A percentile compares a stretch with the other conserved stretches of the same genome.
Evolutionary conservation across 2,329 filamentous ascomycete genomes (phyloP).

Genomic region (Fusarium piperis): DNA sequence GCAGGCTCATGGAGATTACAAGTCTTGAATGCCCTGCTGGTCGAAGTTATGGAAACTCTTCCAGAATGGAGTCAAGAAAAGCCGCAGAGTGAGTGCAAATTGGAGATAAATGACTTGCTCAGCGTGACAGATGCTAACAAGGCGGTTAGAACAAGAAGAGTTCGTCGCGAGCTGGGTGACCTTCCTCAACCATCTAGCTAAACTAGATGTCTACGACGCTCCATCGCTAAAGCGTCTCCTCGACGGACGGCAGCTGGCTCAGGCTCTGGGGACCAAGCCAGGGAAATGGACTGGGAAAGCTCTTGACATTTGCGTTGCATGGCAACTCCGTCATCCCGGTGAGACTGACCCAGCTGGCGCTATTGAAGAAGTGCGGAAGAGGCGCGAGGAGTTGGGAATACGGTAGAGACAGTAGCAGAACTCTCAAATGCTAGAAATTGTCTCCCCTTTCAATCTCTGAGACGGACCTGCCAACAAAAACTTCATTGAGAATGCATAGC

Average conservation of each 20-base stretch:
- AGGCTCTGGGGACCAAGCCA: constrained; percentile 73
- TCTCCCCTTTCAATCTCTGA: not conserved
- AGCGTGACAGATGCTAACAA: constrained; percentile 2
- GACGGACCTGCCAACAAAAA: not conserved
- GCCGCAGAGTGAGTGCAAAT: constrained; percentile 51
- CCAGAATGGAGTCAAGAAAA: constrained; percentile 44
- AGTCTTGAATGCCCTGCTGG: constrained; percentile 72
- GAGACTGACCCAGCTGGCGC: constrained; percentile 67
- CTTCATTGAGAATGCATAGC: not conserved
- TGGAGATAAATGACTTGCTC: constrained; percentile 33
- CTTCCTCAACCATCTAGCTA: constrained; percentile 65
- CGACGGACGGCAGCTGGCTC: constrained; percentile 78
- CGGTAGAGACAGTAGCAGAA: constrained; percentile 5
- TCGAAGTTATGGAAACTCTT: constrained; percentile 64
- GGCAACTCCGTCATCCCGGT: constrained; percentile 86
- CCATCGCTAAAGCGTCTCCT: constrained; percentile 70
- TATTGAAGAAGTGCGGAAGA: constrained; percentile 66
- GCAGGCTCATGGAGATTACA: constrained; percentile 76
- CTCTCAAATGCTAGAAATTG: not conserved
- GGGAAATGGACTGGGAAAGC: constrained; percentile 88
- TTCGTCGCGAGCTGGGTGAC: constrained; percentile 62
- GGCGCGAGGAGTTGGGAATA: constrained; percentile 62
- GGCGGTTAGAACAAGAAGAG: constrained; percentile 52
- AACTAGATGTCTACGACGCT: constrained; percentile 66
- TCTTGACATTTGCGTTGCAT: constrained; percentile 81